Base-by-base conservation (phyloP, 192 early-diverging fungal species). In the Spizellomyces punctatus region DNA sequence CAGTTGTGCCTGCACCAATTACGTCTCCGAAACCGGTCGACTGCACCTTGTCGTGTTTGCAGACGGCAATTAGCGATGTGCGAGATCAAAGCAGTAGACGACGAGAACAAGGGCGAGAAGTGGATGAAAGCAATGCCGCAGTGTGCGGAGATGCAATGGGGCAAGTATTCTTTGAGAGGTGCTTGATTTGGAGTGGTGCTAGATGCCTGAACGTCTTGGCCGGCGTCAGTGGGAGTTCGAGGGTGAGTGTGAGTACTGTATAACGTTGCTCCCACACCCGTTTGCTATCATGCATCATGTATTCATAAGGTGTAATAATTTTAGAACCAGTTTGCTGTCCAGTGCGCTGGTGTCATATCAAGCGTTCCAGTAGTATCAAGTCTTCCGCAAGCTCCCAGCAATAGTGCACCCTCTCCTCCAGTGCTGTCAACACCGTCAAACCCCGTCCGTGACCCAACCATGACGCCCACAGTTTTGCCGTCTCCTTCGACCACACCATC, bases 131-230 rank as follows among this genome's bases (percentile, higher is more conserved):
- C 46, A 61, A 61, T 14, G 17, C 14, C 0, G 12, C 50, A 8
- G 64, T 46, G 6, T 66, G 64, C 52, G 45, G 8, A 8, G 48
- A 66, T 48, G 8, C 12, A 0, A 47, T 46, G 46, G 64, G 64
- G 21, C 64, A 66, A 49, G 64, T 21, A 50, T 52, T 47, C 45
- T 66, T 54, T 52, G 64, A 66, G 64, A 36, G 47, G 36, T 66
- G 64, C 46, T 48, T 66, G 46, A 66, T 3, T 50, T 66, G 64
- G 64, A 50, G 64, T 22, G 64, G 64, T 19, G 6, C 43, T 14
- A 22, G 47, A 7, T 66, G 64, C 41, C 6, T 12, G 17, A 12
- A 4, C 12, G 50, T n/a, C 14, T 54, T 54, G 50, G 50, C 14
- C 12, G 50, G 14, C 17, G 14, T 54, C 17, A 19, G 50, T 19